phyloP scores from a whole-genome alignment of 2,329 filamentous ascomycete species.

The Aspergillus flavus region DNA sequence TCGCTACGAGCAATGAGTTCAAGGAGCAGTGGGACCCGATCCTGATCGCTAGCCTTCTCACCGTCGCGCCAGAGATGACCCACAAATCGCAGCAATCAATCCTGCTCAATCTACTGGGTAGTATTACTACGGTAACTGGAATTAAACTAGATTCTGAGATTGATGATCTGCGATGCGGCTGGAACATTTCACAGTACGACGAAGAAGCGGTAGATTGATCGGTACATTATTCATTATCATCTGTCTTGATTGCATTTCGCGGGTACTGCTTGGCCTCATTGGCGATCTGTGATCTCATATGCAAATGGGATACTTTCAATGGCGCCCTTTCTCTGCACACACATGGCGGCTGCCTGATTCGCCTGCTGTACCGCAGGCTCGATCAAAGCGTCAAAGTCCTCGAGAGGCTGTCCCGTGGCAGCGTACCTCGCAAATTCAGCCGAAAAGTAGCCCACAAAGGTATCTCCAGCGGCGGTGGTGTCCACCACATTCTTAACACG shows the following conservation, averaged over 20 bases:
- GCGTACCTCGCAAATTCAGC: neutral
- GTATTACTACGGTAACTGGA: conserved; percentile 22
- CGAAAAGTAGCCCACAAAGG: conserved; percentile 69
- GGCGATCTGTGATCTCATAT: conserved; percentile 38
- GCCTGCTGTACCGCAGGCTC: conserved; percentile 48
- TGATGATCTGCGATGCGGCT: conserved; percentile 17
- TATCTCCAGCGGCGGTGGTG: conserved; percentile 92
- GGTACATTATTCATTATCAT: neutral
- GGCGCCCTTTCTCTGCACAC: conserved; percentile 48
- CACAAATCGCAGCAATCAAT: conserved; percentile 27
- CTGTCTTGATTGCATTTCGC: too few relatives aligned
- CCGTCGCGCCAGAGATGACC: conserved; percentile 27
- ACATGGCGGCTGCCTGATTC: conserved; percentile 45
- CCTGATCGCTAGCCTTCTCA: conserved; percentile 23
- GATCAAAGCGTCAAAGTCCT: conserved; percentile 58
- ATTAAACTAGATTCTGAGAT: conserved; percentile 25
- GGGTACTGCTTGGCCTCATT: neutral
- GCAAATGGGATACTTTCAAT: conserved; percentile 53
- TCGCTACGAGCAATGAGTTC: conserved; percentile 28
- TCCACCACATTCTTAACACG: conserved; percentile 77
- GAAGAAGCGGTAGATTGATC: conserved; percentile 13
- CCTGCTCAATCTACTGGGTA: conserved; percentile 18
- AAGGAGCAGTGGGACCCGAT: conserved; percentile 29
- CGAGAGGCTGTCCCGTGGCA: conserved; percentile 69
- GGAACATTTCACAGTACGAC: conserved; percentile 26